Base-by-base conservation (phyloP, 2,329 filamentous ascomycete species). In the Microsporum audouinii region DNA sequence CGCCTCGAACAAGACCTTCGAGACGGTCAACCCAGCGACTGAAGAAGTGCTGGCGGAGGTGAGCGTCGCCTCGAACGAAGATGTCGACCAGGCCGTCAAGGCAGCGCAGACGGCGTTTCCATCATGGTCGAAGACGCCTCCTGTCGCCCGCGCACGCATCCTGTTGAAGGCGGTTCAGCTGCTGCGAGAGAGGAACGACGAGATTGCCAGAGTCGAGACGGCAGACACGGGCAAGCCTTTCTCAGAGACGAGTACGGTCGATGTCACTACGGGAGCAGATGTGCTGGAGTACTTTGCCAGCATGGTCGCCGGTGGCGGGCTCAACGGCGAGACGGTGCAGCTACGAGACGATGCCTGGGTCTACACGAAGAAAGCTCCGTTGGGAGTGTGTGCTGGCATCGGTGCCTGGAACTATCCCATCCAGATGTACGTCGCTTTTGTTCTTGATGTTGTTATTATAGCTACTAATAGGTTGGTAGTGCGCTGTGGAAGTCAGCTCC, bases 341-440 rank as follows among this genome's bases (percentile, higher is more conserved):
- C 78, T 95, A 47, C 81, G 90, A 43, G 79, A 85, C 58, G 86
- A 89, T 66, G 89, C 89, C 2, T 91, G 87, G 82, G 84, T 94
- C 41, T 90, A 91, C 73, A 91, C 88, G 8, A 86, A 84, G 69
- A 92, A 94, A 72, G 87, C 89, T 67, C 82, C 90, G 3, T 77
- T 95, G 17, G 90, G 90, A 31, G 89, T 94, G 12, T 95, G 89
- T 71, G 90, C 83, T 12, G 90, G 88, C 61, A 95, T 95, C 66
- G 90, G 89, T 60, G 90, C 90, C 12, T 95, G 89, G 89, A 95
- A 95, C 75, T 95, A 95, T 71, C 90, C 90, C 10, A 88, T 95
- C 65, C 89, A 95, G 73, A 95, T 95, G 73, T 78, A 69, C 61
- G 72, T 17, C 31, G 7, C 41, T 33, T 10, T 49, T 41, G 6